Conservation (phyloP, 352 stramenopile genomes). For the Phytophthora pseudosyringae region DNA sequence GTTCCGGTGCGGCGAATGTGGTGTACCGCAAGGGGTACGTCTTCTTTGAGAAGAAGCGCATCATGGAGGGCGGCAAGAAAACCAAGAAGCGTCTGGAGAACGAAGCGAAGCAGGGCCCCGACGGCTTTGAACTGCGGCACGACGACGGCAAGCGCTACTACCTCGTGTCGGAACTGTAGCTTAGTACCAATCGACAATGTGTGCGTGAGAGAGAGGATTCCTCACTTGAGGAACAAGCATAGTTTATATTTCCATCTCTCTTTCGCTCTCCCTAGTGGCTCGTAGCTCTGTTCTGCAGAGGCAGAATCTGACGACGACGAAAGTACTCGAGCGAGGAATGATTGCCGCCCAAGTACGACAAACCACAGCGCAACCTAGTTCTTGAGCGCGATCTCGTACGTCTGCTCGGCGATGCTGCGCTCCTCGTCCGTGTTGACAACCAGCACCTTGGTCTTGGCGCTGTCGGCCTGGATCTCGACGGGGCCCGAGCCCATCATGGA, state of each 20-base stretch:
- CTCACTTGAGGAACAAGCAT: constrained; percentile 28
- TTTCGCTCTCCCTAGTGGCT: not conserved
- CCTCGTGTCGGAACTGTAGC: constrained; percentile 3
- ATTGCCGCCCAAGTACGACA: constrained; percentile 21
- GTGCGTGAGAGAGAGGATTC: too few species aligned
- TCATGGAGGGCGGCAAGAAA: constrained; percentile 46
- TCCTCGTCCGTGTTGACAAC: constrained; percentile 93
- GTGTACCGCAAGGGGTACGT: constrained; percentile 50
- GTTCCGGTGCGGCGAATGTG: constrained; percentile 47
- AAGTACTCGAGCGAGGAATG: constrained; percentile 12
- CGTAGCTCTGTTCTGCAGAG: constrained; percentile 6
- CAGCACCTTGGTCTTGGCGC: constrained; percentile 70
- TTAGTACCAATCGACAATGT: not conserved
- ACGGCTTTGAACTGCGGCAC: constrained; percentile 6
- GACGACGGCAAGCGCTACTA: constrained; percentile 7
- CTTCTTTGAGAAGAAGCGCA: constrained; percentile 60
- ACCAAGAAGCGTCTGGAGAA: constrained; percentile 44
- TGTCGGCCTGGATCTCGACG: constrained; percentile 62
- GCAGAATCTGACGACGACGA: constrained; percentile 8
- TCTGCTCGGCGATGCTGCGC: constrained; percentile 89
- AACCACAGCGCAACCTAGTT: constrained; percentile 27
- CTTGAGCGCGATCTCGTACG: constrained; percentile 65
- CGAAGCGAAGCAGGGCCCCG: constrained; percentile 18
- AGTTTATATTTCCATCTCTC: constrained; percentile 34
- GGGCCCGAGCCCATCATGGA: constrained; percentile 66